Conservation (phyloP, 78 protist species). For the Guillardia theta region DNA sequence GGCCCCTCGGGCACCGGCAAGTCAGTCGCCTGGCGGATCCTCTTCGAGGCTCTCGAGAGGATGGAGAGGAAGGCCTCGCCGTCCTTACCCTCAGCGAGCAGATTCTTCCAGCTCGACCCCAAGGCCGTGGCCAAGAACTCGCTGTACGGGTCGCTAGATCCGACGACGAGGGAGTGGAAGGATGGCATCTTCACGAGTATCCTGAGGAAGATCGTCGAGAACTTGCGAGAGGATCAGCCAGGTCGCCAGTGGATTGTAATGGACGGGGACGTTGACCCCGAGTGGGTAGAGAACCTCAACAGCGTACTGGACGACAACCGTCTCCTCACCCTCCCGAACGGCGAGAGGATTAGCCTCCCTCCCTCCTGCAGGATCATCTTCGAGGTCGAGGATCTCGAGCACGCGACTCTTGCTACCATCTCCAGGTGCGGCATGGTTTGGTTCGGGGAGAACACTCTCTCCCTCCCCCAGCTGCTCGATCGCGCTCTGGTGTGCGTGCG, state of each 20-base stretch:
- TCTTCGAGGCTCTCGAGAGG: conserved; percentile 76
- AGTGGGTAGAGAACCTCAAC: conserved; percentile 86
- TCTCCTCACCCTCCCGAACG: conserved; percentile 96
- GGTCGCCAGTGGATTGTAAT: conserved; percentile 71
- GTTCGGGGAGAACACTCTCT: conserved; percentile 84
- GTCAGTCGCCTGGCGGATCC: conserved; percentile 83
- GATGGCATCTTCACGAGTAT: conserved; percentile 95
- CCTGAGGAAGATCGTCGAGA: conserved; percentile 80
- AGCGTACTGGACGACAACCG: conserved; percentile 89
- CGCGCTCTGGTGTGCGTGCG: not conserved
- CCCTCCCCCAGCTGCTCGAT: not conserved
- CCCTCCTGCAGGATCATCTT: conserved; percentile 89
- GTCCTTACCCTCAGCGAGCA: no score
- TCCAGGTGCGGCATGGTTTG: conserved; percentile 99
- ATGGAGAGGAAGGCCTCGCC: conserved; percentile 50
- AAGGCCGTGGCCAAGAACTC: conserved; percentile 59
- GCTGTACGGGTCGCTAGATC: not conserved
- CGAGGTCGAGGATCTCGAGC: conserved; percentile 89
- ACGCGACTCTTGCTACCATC: conserved; percentile 98
- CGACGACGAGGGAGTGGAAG: conserved; percentile 88
- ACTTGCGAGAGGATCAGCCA: conserved; percentile 55
- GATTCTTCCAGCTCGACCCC: conserved; percentile 87
- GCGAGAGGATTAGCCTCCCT: conserved; percentile 95
- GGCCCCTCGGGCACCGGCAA: conserved; percentile 95
- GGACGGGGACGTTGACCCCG: conserved; percentile 84